Percentiles rank a stretch among this genome's conserved stretches.
These are phyloP conservation scores for Gaeumannomyces tritici DNA, from an alignment of 2,329 filamentous ascomycete genomes.

Conservation along the genomic window DNA sequence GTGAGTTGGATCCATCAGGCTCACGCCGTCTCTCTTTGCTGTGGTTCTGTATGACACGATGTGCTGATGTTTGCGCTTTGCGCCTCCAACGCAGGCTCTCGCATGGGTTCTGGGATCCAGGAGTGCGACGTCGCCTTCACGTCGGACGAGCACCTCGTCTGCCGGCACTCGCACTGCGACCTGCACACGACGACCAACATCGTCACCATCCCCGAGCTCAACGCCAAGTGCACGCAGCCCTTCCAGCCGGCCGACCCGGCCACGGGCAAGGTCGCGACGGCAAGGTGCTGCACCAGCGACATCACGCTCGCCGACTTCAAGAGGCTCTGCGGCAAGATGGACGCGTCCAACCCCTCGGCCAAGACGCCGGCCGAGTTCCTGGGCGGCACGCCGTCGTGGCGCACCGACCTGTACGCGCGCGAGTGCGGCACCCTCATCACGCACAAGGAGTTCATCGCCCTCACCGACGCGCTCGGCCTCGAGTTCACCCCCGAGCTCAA, in stretches of 20 bases:
- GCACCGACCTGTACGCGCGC: conserved; percentile 54
- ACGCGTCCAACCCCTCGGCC: conserved; percentile 49
- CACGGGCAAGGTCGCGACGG: conserved; percentile 41
- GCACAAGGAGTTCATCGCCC: conserved; percentile 7
- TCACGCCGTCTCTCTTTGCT: neutral
- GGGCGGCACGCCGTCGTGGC: conserved; percentile 48
- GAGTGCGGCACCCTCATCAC: conserved; percentile 6
- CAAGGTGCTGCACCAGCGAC: conserved; percentile 63
- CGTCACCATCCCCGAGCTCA: conserved; percentile 49
- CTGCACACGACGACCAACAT: conserved; percentile 62
- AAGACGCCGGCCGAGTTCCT: conserved; percentile 48
- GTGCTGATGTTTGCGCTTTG: neutral
- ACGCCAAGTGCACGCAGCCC: conserved; percentile 52
- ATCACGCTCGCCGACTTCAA: conserved; percentile 60
- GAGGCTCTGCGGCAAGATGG: conserved; percentile 62
- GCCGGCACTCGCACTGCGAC: conserved; percentile 58
- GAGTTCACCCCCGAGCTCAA: conserved; percentile 9
- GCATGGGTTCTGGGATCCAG: conserved; percentile 57
- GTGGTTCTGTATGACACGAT: neutral
- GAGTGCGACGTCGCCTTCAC: conserved; percentile 64
- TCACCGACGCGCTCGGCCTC: conserved; percentile 7
- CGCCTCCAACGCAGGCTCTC: conserved; percentile 20
- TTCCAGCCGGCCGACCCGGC: conserved; percentile 41
- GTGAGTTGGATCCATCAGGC: conserved; percentile 16
- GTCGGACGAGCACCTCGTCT: conserved; percentile 54